A percentile compares a stretch with the other conserved stretches of the same genome.
These are phyloP conservation scores for Miscanthus sacchariflorus DNA, from an alignment of 202 grass and related monocot species.

Conservation along the genomic window DNA sequence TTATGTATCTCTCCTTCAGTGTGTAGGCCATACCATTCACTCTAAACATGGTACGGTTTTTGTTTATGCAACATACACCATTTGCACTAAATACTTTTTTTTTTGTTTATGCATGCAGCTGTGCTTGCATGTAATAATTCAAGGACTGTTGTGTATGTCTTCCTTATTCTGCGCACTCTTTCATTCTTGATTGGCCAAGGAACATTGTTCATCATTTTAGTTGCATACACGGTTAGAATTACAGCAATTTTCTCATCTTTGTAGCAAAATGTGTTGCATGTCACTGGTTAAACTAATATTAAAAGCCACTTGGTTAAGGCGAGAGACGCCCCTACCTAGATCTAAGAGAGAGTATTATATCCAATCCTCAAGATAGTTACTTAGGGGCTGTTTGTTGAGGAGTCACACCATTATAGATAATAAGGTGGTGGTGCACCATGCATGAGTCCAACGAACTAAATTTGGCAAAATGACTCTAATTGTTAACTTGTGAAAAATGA, in stretches of 20 bases:
- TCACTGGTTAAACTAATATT: too few species aligned
- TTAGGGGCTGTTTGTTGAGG: too few species aligned
- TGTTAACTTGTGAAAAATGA: too few species aligned
- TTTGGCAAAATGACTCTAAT: too few species aligned
- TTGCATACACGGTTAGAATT: slow-evolving; percentile 64
- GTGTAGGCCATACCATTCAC: background rate
- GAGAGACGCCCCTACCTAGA: background rate
- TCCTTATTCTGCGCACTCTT: slow-evolving; percentile 64
- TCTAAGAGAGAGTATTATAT: too few species aligned
- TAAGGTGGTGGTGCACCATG: too few species aligned
- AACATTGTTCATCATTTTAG: slow-evolving; percentile 69
- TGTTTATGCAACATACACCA: background rate
- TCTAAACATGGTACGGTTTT: background rate
- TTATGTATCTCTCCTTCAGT: too few species aligned
- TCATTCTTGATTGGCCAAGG: slow-evolving; percentile 81
- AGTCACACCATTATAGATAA: too few species aligned
- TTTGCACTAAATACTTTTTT: background rate
- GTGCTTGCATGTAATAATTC: slow-evolving; percentile 75
- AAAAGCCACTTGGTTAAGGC: too few species aligned
- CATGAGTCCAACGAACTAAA: too few species aligned
- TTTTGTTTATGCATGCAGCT: slow-evolving; percentile 44
- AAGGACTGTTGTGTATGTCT: slow-evolving; percentile 56
- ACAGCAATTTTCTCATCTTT: background rate
- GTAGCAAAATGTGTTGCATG: too few species aligned
- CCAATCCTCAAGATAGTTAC: too few species aligned